phyloP scores from a whole-genome alignment of 441 rosid species.

The Brassica hybrid region DNA sequence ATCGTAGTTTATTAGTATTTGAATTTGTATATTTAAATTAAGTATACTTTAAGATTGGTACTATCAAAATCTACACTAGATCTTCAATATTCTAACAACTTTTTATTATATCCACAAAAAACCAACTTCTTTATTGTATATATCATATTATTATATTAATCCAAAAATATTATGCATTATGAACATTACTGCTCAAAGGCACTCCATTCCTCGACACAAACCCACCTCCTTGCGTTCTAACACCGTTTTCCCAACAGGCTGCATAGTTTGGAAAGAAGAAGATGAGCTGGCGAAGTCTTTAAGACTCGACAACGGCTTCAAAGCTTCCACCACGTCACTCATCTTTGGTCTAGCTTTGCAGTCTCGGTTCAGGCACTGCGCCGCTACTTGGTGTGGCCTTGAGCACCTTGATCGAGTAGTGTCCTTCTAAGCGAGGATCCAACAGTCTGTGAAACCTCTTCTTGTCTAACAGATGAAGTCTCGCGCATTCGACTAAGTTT shows the following conservation, averaged over 20 bases:
- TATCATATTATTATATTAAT: too few species aligned
- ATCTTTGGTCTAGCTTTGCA: constrained; percentile 69
- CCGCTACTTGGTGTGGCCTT: constrained; percentile 67
- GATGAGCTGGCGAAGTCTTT: constrained; percentile 80
- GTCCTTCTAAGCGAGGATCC: constrained; percentile 75
- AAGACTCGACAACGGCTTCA: constrained; percentile 61
- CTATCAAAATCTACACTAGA: too few species aligned
- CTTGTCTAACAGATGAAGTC: constrained; percentile 67
- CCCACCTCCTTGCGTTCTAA: constrained; percentile 62
- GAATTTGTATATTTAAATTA: too few species aligned
- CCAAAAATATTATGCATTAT: too few species aligned
- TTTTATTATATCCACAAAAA: too few species aligned
- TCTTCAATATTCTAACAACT: too few species aligned
- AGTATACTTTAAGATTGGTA: too few species aligned
- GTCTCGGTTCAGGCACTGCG: constrained; percentile 72
- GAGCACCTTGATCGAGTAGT: constrained; percentile 72
- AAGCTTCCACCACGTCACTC: constrained; percentile 64
- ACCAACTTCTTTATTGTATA: too few species aligned
- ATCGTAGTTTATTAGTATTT: too few species aligned
- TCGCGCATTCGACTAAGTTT: constrained; percentile 74
- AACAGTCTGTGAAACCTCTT: constrained; percentile 58
- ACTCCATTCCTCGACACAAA: constrained; percentile 63
- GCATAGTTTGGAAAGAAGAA: constrained; percentile 64
- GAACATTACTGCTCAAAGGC: constrained; percentile 47
- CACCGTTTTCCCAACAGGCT: constrained; percentile 67